A percentile compares a stretch with the other conserved stretches of the same genome.
Conservation (phyloP, 2,329 filamentous ascomycete species). For the Colletotrichum limetticola region DNA sequence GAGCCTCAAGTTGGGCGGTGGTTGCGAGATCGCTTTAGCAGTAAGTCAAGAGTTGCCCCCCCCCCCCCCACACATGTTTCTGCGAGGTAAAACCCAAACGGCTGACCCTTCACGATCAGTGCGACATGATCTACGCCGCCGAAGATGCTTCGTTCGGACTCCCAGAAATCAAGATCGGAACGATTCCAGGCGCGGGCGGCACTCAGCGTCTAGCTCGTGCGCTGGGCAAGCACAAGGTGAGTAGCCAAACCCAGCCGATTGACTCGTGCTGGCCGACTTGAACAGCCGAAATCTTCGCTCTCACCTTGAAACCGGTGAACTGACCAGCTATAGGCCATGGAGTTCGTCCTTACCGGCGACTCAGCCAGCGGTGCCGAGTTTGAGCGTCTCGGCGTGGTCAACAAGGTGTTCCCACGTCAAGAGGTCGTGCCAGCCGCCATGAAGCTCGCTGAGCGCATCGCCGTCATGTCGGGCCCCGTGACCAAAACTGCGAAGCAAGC, state of each 20-base stretch:
- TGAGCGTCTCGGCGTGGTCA: conserved; percentile 52
- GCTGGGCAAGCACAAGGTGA: conserved; percentile 53
- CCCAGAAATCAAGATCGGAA: conserved; percentile 52
- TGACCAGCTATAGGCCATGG: conserved; percentile 50
- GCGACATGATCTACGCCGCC: conserved; percentile 52
- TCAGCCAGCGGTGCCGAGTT: conserved; percentile 49
- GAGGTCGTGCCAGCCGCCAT: conserved; percentile 50
- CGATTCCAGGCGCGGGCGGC: conserved; percentile 53
- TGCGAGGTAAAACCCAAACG: not conserved
- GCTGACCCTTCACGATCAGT: conserved; percentile 40
- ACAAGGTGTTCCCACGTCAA: conserved; percentile 46
- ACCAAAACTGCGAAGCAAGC: conserved; percentile 55
- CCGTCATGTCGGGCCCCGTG: conserved; percentile 51
- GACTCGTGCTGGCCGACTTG: conserved; percentile 38
- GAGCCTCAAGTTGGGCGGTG: conserved; percentile 54
- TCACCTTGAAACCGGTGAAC: conserved; percentile 31
- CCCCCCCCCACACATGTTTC: not conserved
- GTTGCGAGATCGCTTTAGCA: conserved; percentile 61
- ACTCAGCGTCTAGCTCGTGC: conserved; percentile 52
- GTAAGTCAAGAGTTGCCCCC: conserved; percentile 39
- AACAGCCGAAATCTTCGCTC: conserved; percentile 32
- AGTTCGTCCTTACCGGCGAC: conserved; percentile 55
- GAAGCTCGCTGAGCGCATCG: conserved; percentile 50
- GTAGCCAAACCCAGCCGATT: conserved; percentile 35
- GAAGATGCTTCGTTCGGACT: conserved; percentile 49